Evolutionary conservation across 2,329 filamentous ascomycete genomes (phyloP), one percentile per base, ranked within the genome.

Genomic region (Eutypella sp.): DNA sequence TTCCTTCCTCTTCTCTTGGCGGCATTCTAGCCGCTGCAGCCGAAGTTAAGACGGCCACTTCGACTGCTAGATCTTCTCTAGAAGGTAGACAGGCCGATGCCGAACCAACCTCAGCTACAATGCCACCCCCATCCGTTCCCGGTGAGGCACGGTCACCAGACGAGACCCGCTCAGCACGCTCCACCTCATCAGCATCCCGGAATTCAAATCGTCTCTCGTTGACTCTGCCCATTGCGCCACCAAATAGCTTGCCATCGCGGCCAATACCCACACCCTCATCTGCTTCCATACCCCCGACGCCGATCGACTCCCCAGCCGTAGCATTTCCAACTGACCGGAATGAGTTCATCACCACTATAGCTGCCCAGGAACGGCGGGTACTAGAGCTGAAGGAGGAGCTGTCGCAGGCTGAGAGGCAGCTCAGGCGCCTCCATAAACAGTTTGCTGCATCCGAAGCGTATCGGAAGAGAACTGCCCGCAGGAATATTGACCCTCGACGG

Each of bases 371-470:
- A 70, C 79, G 93, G 47, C 84, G 82, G 54, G 92, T 99, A 2
- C 71, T 99, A 47, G 93, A 97, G 67, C 73, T 99, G 43, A 86
- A 84, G 48, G 93, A 99, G 65, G 92, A 97, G 66, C 73, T 99
- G n/a, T 71, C 74, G 20, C 84, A 84, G 48, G 92, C 93, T 5
- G 92, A 99, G 63, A 69, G 73, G 11, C 87, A 95, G 40, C 73
- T 99, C 34, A 72, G 74, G 40, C 78, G 73, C 36, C 73, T 99
- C 50, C 97, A 96, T 73, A 85, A 80, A 58, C 85, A 90, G 65
- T 97, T 89, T 85, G 80, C 87, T 2, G 69, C 74, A 13, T 82
- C 90, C 49, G 90, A 96, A 62, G 82, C 81, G 40, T 78, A 81
- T 48, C 89, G 82, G 68, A 92, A 92, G 68, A 79, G 82, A 47